Base-by-base conservation (phyloP, 129 eudicot genomes). In the Artemisia tridentata region DNA sequence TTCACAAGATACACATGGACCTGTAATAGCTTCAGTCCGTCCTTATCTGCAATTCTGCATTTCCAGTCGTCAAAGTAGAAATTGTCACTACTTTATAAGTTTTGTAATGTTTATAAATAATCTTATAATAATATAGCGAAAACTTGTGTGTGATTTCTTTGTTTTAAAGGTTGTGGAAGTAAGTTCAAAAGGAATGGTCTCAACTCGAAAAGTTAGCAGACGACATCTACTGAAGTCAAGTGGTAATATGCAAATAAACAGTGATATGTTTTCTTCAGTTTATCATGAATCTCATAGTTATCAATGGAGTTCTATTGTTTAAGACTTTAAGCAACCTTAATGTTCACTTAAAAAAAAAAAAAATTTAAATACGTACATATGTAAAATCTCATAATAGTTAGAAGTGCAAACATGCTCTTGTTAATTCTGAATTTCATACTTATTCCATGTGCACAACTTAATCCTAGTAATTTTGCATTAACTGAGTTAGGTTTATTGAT, bases 81-180 rank as follows among this genome's bases (percentile, higher is more conserved):
- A 34, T 2, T 1, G 54, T 65, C 49, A 8, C 13, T 69, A 43
- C 46, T 9, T 50, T 52, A 19, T 5, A 34, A 27, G 45, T 25
- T 20, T 54, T 48, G 10, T 74, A 7, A 41, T 23, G 34, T 2
- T 0, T 19, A 20, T 16, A 3, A 3, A 21, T 67, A 20, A 50
- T 63, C 71, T 76, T 52, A 63, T 52, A 58, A 34, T 6, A 9
- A 34, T 34, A 34, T 7, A 34, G 43, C 9, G 7, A 0, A 34
- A 34, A 34, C 10, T 6, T 72, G 70, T 68, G 21, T 64, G 10
- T 73, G 52, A 17, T 1, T 13, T 60, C 29, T 3, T 23, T 61
- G 19, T 41, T 52, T 72, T 73, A 55, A 72, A 95, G 99, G 97
- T 95, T 53, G 99, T 95, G 63, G 99, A 95, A 83, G 99, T 90